Percentiles rank a stretch among this genome's conserved stretches.
Evolutionary conservation across 2,329 filamentous ascomycete species (phyloP).

Genomic region (Diplodia intermedia): DNA sequence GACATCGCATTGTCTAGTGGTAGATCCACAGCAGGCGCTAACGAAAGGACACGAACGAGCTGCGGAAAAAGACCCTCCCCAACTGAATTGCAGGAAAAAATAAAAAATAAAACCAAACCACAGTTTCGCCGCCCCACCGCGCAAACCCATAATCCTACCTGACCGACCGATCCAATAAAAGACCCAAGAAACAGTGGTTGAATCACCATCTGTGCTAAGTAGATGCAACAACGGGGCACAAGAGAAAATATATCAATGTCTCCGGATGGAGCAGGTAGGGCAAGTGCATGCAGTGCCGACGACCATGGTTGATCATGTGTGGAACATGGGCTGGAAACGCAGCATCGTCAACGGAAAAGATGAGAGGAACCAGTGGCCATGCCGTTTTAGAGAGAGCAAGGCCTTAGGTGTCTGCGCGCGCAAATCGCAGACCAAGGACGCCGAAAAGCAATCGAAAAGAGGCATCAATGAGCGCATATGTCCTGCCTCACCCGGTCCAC

Average conservation of each 20-base stretch:
- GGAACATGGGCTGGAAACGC: neutral
- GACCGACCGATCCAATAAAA: neutral
- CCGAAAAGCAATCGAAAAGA: neutral
- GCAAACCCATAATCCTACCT: neutral
- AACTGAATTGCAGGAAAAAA: neutral
- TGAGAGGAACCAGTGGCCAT: neutral
- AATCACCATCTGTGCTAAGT: neutral
- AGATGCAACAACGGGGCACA: neutral
- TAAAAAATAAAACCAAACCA: neutral
- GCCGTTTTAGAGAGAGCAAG: neutral
- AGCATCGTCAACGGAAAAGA: neutral
- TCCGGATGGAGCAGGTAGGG: neutral
- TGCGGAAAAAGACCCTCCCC: neutral
- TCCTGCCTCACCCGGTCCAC: neutral
- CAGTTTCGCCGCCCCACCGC: neutral
- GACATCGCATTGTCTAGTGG: neutral
- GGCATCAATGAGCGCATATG: neutral
- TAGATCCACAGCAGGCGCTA: neutral
- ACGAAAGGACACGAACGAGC: neutral
- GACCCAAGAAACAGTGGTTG: neutral
- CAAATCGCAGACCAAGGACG: neutral
- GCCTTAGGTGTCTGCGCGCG: neutral
- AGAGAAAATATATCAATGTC: neutral
- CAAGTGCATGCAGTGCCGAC: neutral
- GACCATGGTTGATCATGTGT: neutral